A percentile compares a stretch with the other conserved stretches of the same genome.
Evolutionary conservation across 140 eudicot genomes (phyloP).

Genomic region (Stevia rebaudiana): DNA sequence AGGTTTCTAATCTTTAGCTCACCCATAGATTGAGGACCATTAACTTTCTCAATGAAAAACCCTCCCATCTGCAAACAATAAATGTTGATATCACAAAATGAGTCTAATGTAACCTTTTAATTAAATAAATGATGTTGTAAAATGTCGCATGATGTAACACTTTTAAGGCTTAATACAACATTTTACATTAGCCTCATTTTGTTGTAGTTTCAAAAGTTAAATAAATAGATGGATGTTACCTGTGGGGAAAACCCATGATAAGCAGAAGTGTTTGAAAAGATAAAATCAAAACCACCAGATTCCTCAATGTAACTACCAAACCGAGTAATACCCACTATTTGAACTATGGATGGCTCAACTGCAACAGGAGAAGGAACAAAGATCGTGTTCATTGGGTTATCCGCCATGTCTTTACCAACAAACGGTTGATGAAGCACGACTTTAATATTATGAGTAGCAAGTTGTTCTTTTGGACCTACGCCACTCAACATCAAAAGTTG

Average conservation of each 20-base stretch:
- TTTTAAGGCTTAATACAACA: too few relatives aligned
- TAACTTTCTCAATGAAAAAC: not conserved
- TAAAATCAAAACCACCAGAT: not conserved
- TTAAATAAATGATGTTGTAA: too few relatives aligned
- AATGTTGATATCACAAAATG: too few relatives aligned
- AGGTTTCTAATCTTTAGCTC: not conserved
- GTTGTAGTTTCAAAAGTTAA: too few relatives aligned
- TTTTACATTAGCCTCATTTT: too few relatives aligned
- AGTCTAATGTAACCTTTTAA: too few relatives aligned
- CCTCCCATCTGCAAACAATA: slow-evolving; percentile 12
- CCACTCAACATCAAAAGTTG: slow-evolving; percentile 12
- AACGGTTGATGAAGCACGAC: not conserved
- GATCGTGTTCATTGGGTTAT: not conserved
- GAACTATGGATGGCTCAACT: not conserved
- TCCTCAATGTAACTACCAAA: slow-evolving; percentile 12
- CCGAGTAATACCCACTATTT: not conserved
- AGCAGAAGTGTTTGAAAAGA: not conserved
- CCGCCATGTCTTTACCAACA: slow-evolving; percentile 9
- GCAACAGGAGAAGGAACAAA: slow-evolving; percentile 2
- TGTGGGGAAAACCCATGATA: not conserved
- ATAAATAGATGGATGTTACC: too few relatives aligned
- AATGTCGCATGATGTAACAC: too few relatives aligned
- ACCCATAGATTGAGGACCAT: not conserved
- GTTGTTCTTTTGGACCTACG: slow-evolving; percentile 10
- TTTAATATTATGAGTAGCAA: not conserved